Evolutionary conservation across 2,329 filamentous ascomycete species (phyloP), one percentile per base, ranked within the genome.

Genomic region (Botryosphaeria agaves): DNA sequence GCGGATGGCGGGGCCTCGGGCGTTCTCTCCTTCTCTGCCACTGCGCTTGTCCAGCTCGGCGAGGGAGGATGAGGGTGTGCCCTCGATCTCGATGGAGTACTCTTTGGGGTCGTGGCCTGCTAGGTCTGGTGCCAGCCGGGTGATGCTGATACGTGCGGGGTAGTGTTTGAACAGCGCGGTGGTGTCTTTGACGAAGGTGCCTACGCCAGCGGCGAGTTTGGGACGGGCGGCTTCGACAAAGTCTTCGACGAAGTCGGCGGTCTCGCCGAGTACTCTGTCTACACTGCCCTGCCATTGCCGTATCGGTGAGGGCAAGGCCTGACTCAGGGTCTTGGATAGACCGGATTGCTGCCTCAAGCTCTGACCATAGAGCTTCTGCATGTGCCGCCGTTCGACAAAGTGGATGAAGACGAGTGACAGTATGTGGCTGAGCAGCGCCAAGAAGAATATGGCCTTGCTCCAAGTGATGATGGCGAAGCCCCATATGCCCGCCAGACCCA

Each of bases 401-500:
- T 92, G 81, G 32, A 98, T 81, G 58, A 94, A 94, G 18, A 65
- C 73, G 18, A 95, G 62, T 2, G 80, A 89, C 29, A 94, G 62
- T 18, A 87, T 69, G 47, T 98, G 89, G 39, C 82, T 84, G 20
- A 85, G 54, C 14, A 94, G 60, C 2, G 89, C 87, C 41, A 95
- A 67, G 48, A 84, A 71, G 49, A 93, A 91, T 39, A 98, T 77
- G 4, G 80, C 65, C 31, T 74, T 71, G 51, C 81, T 94, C 67
- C 82, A 85, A 0, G 87, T 93, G 45, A 98, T 92, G 29, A 95
- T 68, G 5, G 85, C 87, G 17, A 84, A 75, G 31, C 89, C 89
- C 87, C 87, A 98, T 5, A 94, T 66, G n/a, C 85, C 89, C 12
- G 87, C 87, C 4, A 91, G 75, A 17, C 89, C 89, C 39, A 98